A percentile compares a stretch with the other conserved stretches of the same genome.
Evolutionary conservation across 2,329 filamentous ascomycete species (phyloP).

Genomic region (Xylariaceae sp.): DNA sequence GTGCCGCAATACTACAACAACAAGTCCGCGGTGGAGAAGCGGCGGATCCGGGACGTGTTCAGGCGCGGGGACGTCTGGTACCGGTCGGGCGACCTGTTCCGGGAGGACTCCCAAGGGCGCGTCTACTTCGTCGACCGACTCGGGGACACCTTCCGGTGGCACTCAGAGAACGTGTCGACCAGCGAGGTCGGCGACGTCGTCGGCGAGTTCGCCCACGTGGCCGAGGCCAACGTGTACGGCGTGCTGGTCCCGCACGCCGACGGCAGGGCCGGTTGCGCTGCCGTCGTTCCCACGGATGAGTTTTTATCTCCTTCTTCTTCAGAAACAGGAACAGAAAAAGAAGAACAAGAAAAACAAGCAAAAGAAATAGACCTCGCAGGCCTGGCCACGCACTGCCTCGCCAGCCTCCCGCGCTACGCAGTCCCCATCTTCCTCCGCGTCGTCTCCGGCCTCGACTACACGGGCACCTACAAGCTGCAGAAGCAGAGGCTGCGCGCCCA

Average conservation of each 20-base stretch:
- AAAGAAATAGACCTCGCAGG: constrained; percentile 28
- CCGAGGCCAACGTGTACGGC: constrained; percentile 40
- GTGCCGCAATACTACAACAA: constrained; percentile 54
- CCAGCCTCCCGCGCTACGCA: constrained; percentile 38
- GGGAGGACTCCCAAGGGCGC: constrained; percentile 54
- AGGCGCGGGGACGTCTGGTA: constrained; percentile 63
- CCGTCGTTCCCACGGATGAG: constrained; percentile 33
- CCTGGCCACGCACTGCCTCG: constrained; percentile 33
- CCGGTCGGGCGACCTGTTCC: constrained; percentile 60
- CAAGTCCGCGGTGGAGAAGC: constrained; percentile 57
- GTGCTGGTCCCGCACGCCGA: constrained; percentile 39
- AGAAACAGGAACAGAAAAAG: too few relatives aligned
- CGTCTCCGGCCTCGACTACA: constrained; percentile 36
- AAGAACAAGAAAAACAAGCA: too few relatives aligned
- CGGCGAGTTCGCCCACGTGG: constrained; percentile 34
- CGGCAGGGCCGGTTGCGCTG: constrained; percentile 38
- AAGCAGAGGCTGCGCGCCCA: constrained; percentile 38
- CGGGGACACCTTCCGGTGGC: constrained; percentile 69
- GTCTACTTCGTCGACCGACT: constrained; percentile 65
- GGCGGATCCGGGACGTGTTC: constrained; percentile 58
- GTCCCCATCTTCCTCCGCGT: constrained; percentile 40
- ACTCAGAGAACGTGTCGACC: constrained; percentile 41
- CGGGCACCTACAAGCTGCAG: constrained; percentile 40
- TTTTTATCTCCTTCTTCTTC: too few relatives aligned
- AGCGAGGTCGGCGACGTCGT: constrained; percentile 39